Conservation (phyloP, 2,329 filamentous ascomycete species). For the Trichoderma sp. region DNA sequence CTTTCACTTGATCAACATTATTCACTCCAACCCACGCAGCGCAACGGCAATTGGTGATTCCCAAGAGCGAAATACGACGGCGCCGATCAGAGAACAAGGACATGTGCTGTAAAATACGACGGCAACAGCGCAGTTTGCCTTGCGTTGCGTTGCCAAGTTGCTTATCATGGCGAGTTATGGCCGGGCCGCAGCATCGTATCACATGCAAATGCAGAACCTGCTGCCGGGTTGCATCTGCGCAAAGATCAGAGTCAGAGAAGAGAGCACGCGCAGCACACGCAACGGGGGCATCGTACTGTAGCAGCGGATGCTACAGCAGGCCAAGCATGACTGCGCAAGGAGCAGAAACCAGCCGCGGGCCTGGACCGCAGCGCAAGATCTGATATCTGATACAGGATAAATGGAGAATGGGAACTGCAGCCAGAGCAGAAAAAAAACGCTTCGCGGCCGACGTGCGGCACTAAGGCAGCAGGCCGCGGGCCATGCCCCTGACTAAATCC, state of each 20-base stretch:
- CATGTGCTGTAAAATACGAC: no score
- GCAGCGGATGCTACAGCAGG: background rate
- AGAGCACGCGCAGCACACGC: background rate
- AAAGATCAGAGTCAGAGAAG: background rate
- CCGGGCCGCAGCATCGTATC: background rate
- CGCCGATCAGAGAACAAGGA: background rate
- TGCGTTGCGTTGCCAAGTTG: background rate
- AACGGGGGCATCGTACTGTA: background rate
- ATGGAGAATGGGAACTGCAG: background rate
- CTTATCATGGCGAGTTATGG: background rate
- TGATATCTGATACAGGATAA: constrained; percentile 21
- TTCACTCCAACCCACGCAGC: background rate
- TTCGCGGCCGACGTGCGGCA: constrained; percentile 11
- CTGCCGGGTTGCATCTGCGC: background rate
- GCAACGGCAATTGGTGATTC: background rate
- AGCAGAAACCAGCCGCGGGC: background rate
- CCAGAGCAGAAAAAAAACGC: background rate
- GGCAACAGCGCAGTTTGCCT: background rate
- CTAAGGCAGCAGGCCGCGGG: constrained; percentile 8
- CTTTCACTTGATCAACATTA: background rate
- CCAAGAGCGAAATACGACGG: background rate
- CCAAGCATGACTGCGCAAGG: background rate
- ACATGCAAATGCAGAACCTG: background rate
- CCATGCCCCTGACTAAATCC: background rate
- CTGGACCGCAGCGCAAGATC: constrained; percentile 20